Conservation (phyloP, 345 rosid genomes). For the Anacardium occidentale region DNA sequence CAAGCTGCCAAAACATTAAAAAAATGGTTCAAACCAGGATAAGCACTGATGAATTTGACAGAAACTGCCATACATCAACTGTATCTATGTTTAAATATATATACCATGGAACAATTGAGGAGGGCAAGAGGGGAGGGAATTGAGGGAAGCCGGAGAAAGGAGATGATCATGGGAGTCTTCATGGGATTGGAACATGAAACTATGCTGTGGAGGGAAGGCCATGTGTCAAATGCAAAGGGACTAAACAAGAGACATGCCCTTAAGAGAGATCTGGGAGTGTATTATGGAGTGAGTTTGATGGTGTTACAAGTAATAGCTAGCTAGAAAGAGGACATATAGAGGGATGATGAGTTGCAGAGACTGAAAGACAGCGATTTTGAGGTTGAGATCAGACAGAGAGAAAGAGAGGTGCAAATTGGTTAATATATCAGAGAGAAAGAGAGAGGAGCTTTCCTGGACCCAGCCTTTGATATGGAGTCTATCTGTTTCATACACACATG, state of each 20-base stretch:
- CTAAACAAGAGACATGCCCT: neutral
- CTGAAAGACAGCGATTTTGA: slow-evolving; percentile 11
- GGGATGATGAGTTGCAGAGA: slow-evolving; percentile 36
- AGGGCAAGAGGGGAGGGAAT: slow-evolving; percentile 59
- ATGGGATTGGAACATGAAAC: slow-evolving; percentile 64
- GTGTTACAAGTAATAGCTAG: slow-evolving; percentile 22
- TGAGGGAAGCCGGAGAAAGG: slow-evolving; percentile 56
- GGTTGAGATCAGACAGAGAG: slow-evolving; percentile 20
- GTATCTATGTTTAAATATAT: neutral
- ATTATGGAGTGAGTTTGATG: slow-evolving; percentile 25
- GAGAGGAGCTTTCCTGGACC: slow-evolving; percentile 45
- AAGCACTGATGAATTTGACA: no score
- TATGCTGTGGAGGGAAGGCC: slow-evolving; percentile 65
- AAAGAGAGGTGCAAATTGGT: slow-evolving; percentile 31
- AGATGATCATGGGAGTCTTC: slow-evolving; percentile 53
- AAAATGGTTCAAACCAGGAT: no score
- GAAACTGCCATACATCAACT: neutral
- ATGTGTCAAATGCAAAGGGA: slow-evolving; percentile 14
- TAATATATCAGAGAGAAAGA: slow-evolving; percentile 30
- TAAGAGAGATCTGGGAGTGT: neutral
- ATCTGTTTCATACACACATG: slow-evolving; percentile 24
- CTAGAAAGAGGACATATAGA: slow-evolving; percentile 33
- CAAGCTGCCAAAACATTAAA: slow-evolving; percentile 3
- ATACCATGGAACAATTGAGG: slow-evolving; percentile 71
- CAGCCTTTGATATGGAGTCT: slow-evolving; percentile 33